These are phyloP conservation scores for Hygrophila difformis DNA, from an alignment of 257 asterid genomes.

Conservation along the genomic window DNA sequence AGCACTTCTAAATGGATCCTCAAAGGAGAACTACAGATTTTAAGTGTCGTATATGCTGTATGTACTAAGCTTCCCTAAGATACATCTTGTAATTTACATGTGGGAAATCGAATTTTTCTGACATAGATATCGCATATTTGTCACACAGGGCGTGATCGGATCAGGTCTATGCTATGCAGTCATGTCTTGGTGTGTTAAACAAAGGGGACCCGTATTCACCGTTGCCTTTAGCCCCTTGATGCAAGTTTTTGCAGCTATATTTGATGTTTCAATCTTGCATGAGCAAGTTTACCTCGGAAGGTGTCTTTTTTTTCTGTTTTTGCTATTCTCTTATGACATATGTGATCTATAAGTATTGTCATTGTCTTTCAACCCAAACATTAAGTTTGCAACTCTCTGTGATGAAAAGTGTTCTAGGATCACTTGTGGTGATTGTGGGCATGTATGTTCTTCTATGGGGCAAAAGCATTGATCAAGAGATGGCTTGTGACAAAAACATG, in stretches of 20 bases:
- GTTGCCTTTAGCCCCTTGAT: conserved; percentile 71
- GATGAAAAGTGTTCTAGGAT: not conserved
- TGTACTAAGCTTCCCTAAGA: conserved; percentile 18
- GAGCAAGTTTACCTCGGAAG: conserved; percentile 67
- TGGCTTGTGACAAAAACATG: not conserved
- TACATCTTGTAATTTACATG: too few relatives aligned
- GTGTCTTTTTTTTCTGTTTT: conserved; percentile 13
- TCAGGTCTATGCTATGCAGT: conserved; percentile 58
- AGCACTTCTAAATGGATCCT: conserved; percentile 45
- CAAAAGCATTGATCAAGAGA: not conserved
- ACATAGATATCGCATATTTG: not conserved
- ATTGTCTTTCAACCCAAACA: not conserved
- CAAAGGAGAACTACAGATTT: conserved; percentile 41
- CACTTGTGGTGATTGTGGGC: not conserved
- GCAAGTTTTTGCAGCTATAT: conserved; percentile 60
- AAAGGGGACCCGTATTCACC: conserved; percentile 70
- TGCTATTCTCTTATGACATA: not conserved
- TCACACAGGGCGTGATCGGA: conserved; percentile 54
- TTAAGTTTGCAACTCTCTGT: not conserved
- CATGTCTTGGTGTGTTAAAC: conserved; percentile 71
- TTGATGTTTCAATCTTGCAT: conserved; percentile 51
- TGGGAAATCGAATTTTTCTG: not conserved
- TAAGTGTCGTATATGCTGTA: conserved; percentile 40
- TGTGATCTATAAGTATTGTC: not conserved
- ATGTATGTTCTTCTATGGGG: not conserved